Evolutionary conservation across 345 rosid species (phyloP).

Genomic region (Hibiscus trionum): DNA sequence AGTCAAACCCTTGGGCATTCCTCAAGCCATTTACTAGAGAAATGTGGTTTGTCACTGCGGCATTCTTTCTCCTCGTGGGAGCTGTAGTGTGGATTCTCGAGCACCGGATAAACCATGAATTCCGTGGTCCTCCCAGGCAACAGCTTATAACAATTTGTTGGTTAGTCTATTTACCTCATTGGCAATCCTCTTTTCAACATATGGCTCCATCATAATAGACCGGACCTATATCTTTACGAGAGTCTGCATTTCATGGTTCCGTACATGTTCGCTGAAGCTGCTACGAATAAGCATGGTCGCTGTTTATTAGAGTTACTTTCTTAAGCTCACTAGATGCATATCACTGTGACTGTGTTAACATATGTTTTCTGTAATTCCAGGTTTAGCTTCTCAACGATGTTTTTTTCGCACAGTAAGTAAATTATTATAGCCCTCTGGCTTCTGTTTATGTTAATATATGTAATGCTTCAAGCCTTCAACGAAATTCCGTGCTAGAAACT

Average conservation of each 20-base stretch:
- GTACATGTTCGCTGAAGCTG: background rate
- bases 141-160: constrained; percentile 75
- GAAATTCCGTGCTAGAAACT: background rate
- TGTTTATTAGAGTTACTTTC: background rate
- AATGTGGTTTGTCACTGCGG: constrained; percentile 88
- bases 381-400: constrained; percentile 99
- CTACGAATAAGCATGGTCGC: background rate
- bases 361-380: constrained; percentile 35
- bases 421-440: background rate
- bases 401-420: constrained; percentile 84
- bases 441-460: background rate
- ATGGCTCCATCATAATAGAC: background rate
- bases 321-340: background rate
- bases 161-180: constrained; percentile 33
- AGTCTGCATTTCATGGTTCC: background rate
- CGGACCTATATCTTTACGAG: too few species aligned
- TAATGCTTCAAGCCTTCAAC: background rate
- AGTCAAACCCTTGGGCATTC: constrained; percentile 91
- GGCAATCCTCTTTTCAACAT: background rate
- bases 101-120: constrained; percentile 72
- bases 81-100: constrained; percentile 96
- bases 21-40: constrained; percentile 71
- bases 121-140: constrained; percentile 81
- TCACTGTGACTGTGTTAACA: constrained; percentile 6
- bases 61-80: constrained; percentile 76